Evolutionary conservation across 257 asterid genomes (phyloP), one percentile per base, ranked within the genome.

Genomic region (Plantago major): DNA sequence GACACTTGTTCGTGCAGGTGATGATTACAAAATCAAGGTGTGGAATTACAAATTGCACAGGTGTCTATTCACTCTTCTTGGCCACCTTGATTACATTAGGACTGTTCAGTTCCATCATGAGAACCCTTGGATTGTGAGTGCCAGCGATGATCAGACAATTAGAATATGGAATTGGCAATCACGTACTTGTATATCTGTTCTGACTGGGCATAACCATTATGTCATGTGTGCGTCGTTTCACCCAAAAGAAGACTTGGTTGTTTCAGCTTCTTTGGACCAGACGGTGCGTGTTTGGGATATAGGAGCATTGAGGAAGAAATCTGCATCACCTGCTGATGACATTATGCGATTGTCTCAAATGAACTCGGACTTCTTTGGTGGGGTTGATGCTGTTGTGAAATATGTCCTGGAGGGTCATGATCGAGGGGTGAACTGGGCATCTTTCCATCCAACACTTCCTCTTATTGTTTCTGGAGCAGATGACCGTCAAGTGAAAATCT

Each of bases 111-210:
- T 93, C 69, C 99, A 93, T 79, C 99, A 93, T 28, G 99, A 89
- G 80, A 74, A 74, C 73, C 99, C 99, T 22, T 89, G 99, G 99
- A 93, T 93, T 6, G 88, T 93, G 37, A 93, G 99, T 76, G 95
- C 97, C 19, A 87, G 96, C 75, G 99, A 89, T 75, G 99, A 93
- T 64, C 99, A 89, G 81, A 93, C 97, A 15, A 93, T 93, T 60
- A 79, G 97, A 74, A 84, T 93, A 68, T 93, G 99, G 99, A 93
- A 93, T 56, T 93, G 99, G 99, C 97, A 93, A 62, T 93, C 99
- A 3, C 93, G 99, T 3, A 87, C 90, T 50, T 89, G 97, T 75
- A 77, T 93, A 54, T 87, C 99, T 37, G 99, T 93, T 48, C 71
- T 93, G 76, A 89, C 95, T 12, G 99, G 97, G 42, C 99, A 93